Base-by-base conservation (phyloP, 1,139 yeast species). In the Pneumocystis canis region DNA sequence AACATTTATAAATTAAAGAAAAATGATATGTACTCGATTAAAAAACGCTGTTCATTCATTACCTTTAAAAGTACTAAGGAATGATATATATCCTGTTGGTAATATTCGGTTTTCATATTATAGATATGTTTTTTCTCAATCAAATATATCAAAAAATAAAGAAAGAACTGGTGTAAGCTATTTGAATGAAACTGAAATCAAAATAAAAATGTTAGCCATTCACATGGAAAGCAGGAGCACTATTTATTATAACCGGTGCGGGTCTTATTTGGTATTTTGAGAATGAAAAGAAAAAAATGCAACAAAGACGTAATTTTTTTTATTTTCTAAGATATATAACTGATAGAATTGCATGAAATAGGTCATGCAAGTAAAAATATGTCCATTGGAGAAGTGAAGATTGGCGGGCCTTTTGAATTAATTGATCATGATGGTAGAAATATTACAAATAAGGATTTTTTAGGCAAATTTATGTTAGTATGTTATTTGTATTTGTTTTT, bases 371-470 rank as follows among this genome's bases (percentile, higher is more conserved):
- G 89, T 69, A 82, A 85, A 59, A 89, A 87, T 71, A 80, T 90
- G 73, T 92, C 95, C 20, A 80, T 86, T 69, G 98, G 98, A 20
- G 89, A 85, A 72, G 97, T 98, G 2, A 78, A 87, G 61, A 87
- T 92, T 64, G 98, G 98, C 25, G 98, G 98, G 0, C 85, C 89
- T 5, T 92, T 92, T 73, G 77, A 78, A 62, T 76, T 92, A 67
- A 73, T 80, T 3, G 96, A 89, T 71, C 80, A 82, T 56, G 76
- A 89, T 61, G 89, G 90, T 56, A 76, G 84, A 31, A 75, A 74
- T 25, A 92, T 90, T 73, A 87, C 97, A 1, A 83, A 89, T 37
- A 78, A 87, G 65, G 82, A 90, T 70, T 77, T 92, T 71, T 76
- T 81, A 67, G 94, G 92, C 59, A 84, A 82, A 73, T 92, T 88